Evolutionary conservation across 2,329 filamentous ascomycete genomes (phyloP), one percentile per base, ranked within the genome.

Genomic region (Emergomyces africanus): DNA sequence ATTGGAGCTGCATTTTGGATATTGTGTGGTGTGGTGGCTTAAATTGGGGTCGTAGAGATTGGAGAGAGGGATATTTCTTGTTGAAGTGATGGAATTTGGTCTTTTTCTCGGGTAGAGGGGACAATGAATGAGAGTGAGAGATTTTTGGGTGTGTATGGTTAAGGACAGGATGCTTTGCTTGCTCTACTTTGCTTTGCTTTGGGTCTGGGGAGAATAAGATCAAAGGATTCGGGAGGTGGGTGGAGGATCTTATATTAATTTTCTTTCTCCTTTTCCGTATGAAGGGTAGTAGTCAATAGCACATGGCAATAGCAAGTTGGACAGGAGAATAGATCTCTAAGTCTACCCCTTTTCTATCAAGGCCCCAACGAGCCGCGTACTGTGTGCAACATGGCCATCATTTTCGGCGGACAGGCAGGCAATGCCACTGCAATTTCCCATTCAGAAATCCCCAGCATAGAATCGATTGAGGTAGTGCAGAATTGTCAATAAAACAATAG

Each of bases 1-100:
- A 15, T 41, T 58, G 28, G 57, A 58, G 48, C 57, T 58, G 46
- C 57, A 58, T 58, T 18, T 53, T 58, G 30, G n/a, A 25, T 48
- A 4, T 25, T 18, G 15, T 20, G 35, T 6, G 3, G 23, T 44
- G 46, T 14, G 8, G 18, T 48, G 54, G 10, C n/a, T 4, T 58
- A 42, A 23, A 50, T 6, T 33, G 44, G 20, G 33, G n/a, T 44
- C 12, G 37, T n/a, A 18, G 53, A 25, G 54, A 46, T 14, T 20
- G 41, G 28, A 15, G 15, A 15, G 54, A 33, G 18, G 41, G 15
- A 39, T 54, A 41, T 18, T 14, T 23, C n/a, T 57, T 6, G 14
- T 18, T 33, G 25, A 49, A 53, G 35, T 46, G 20, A 30, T 41
- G 56, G 35, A 44, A 35, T 25, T 42, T 4, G 6, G 15, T 14